Conservation (phyloP, 495 filamentous ascomycete species). For the Aspergillus taichungensis region DNA sequence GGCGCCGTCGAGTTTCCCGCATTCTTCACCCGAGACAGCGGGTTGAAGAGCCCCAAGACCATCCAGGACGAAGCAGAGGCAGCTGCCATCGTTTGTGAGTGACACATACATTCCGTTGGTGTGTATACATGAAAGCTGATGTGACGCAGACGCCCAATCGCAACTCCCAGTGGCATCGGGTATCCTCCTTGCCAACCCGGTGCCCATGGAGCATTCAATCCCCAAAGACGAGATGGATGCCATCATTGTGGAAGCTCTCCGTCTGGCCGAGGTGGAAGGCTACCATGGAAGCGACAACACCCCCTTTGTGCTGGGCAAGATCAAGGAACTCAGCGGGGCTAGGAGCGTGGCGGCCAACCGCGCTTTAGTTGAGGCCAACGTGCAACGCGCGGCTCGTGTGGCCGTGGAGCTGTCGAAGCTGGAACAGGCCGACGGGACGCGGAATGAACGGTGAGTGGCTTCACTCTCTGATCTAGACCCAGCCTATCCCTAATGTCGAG, state of each 20-base stretch:
- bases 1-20: slow-evolving; percentile 72
- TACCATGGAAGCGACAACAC: slow-evolving; percentile 73
- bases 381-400: slow-evolving; percentile 67
- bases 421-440: slow-evolving; percentile 26
- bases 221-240: slow-evolving; percentile 62
- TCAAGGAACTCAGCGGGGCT: slow-evolving; percentile 69
- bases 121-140: slow-evolving; percentile 2
- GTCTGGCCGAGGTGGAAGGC: slow-evolving; percentile 60
- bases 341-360: slow-evolving; percentile 67
- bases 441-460: slow-evolving; percentile 33
- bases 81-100: slow-evolving; percentile 72
- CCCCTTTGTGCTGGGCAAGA: slow-evolving; percentile 74
- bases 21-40: slow-evolving; percentile 84
- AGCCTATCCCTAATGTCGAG: slow-evolving; percentile 27
- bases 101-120: not conserved
- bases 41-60: slow-evolving; percentile 64
- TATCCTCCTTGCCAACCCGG: slow-evolving; percentile 80
- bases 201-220: slow-evolving; percentile 63
- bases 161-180: slow-evolving; percentile 61
- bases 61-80: slow-evolving; percentile 70
- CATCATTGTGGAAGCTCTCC: slow-evolving; percentile 64
- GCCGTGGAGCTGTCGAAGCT: slow-evolving; percentile 67
- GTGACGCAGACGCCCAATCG: slow-evolving; percentile 48
- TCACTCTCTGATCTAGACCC: slow-evolving; percentile 2
- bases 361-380: slow-evolving; percentile 71